Percentiles rank a stretch among this genome's conserved stretches.
These are phyloP conservation scores for Wickerhamomyces kurtzmanii DNA, from an alignment of 805 yeast species.

Conservation along the genomic window DNA sequence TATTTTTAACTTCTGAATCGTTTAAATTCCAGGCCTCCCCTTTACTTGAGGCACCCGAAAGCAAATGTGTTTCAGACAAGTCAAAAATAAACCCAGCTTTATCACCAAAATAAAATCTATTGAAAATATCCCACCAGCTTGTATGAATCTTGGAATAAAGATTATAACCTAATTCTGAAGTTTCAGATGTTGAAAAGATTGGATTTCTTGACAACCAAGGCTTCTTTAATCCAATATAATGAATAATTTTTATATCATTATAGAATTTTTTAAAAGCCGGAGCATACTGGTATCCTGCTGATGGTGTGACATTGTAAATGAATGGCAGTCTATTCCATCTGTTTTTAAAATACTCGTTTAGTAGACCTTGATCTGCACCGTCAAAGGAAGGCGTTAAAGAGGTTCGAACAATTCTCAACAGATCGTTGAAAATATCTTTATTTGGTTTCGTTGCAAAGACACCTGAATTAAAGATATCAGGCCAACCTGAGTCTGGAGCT, in stretches of 20 bases:
- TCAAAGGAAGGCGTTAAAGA: constrained; percentile 43
- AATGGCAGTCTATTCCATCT: constrained; percentile 74
- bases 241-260: constrained; percentile 18
- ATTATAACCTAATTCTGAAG: too few species aligned
- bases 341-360: constrained; percentile 53
- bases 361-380: constrained; percentile 85
- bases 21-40: too few species aligned
- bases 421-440: constrained; percentile 24
- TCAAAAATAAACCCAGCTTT: too few species aligned
- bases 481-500: constrained; percentile 80
- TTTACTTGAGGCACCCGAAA: too few species aligned
- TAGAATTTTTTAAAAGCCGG: constrained; percentile 45
- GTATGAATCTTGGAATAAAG: too few species aligned
- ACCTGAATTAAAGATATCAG: constrained; percentile 79
- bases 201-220: too few species aligned
- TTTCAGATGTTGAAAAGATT: too few species aligned
- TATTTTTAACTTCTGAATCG: too few species aligned
- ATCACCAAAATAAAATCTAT: too few species aligned
- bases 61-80: too few species aligned
- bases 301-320: constrained; percentile 72
- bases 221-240: too few species aligned
- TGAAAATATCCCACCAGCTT: too few species aligned
- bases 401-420: constrained; percentile 20
- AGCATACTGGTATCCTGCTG: constrained; percentile 47
- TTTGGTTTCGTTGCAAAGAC: constrained; percentile 52